Base-by-base conservation (phyloP, 2,329 filamentous ascomycete genomes). In the Colletotrichum karsti region DNA sequence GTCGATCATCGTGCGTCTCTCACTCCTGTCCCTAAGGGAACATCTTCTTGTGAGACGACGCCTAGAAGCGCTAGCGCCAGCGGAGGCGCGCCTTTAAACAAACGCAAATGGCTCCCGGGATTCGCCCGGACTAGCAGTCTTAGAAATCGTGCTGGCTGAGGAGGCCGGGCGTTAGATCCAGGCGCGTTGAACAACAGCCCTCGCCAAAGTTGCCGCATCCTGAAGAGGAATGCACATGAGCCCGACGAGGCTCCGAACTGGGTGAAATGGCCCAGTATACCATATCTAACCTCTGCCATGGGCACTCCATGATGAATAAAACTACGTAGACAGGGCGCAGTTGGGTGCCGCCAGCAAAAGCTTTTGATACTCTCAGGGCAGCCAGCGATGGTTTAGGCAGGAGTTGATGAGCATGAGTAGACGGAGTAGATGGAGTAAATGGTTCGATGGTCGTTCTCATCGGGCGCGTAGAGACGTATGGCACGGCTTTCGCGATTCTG, bases 91-190 rank as follows among this genome's bases (percentile, higher is more conserved):
- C 22, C 50, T 1, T 18, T 54, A 18, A 58, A 57, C 15, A 76
- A 72, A 69, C 69, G 72, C 20, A 78, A 76, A 63, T 79, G 77
- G 77, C 71, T 79, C 1, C 60, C 71, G 1, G 75, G 74, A 4
- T 75, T 79, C n/a, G 76, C 75, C 1, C 72, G 76, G n/a, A 71
- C 74, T 20, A 71, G 72, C 63, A 77, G 75, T 66, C 64, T 77
- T 55, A 74, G 76, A 35, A 77, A 72, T 18, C 72, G 74, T 33
- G 70, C 71, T 42, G 70, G 70, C 46, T 69, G 58, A 69, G 24
- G 44, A 48, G 35, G 50, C 30, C 37, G 37, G 46, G 48, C 53
- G n/a, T 53, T 26, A 35, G 12, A 15, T 35, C 33, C 33, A 35
- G 33, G 33, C 33, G 33, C 33, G 15, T 35, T 13, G 33, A 13